Evolutionary conservation across 208 protist species (phyloP).

Genomic region (Tritrichomonas musculus): DNA sequence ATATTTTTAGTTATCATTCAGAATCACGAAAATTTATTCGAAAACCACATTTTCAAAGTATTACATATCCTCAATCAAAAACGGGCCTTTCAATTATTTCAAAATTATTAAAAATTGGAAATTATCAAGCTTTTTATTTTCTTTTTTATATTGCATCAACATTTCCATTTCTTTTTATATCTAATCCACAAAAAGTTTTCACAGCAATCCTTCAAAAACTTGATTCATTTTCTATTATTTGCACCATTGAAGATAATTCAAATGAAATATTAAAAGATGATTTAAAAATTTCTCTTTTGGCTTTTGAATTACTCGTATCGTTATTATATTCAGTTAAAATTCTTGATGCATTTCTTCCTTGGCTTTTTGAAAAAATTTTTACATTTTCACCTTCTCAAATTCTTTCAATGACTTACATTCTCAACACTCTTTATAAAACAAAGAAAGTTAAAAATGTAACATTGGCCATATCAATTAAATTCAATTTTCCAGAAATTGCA

Average conservation of each 20-base stretch:
- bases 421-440: background rate
- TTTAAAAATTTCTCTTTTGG: background rate
- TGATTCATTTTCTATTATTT: too few species aligned
- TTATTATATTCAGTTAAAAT: background rate
- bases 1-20: background rate
- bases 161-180: background rate
- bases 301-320: background rate
- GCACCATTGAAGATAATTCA: too few species aligned
- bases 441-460: background rate
- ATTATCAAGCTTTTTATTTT: background rate
- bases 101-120: too few species aligned
- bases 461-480: too few species aligned
- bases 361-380: background rate
- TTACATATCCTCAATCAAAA: background rate
- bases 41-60: background rate
- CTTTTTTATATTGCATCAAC: background rate
- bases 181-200: background rate
- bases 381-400: background rate
- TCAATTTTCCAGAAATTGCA: background rate
- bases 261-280: too few species aligned
- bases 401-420: background rate
- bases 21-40: background rate
- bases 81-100: background rate
- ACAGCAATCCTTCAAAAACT: background rate
- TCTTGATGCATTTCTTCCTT: background rate